Base-by-base conservation (phyloP, 2,329 filamentous ascomycete species). In the Metarhizium sp. region DNA sequence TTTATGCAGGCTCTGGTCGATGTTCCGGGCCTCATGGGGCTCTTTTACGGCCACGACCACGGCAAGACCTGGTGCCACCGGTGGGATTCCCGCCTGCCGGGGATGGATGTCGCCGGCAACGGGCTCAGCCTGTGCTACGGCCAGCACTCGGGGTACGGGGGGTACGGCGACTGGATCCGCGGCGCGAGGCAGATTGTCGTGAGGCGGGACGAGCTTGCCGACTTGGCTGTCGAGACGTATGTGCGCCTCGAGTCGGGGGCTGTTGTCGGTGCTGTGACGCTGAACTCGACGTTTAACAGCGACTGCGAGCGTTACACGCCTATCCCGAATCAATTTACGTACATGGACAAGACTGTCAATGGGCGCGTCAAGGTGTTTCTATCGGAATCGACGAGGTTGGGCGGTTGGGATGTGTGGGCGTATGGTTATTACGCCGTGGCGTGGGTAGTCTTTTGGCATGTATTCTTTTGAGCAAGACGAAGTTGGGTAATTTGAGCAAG, bases 11-110 rank as follows among this genome's bases (percentile, higher is more conserved):
- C 83, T 0, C 62, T 89, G 4, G 69, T 78, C 0, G 68, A 75
- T 0, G 82, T 78, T 0, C 64, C 71, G 0, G 81, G 82, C 0
- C 59, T 87, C 14, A 75, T 82, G 51, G 81, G 72, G 0, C 62
- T 85, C 6, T 85, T 87, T 66, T 77, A 75, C 5, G 86, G 84
- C 0, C 86, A 90, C 58, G 84, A 87, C 59, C 86, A 89, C 57
- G 80, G 79, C 0, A 73, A 82, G 58, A 76, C 78, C 2, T 85
- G 80, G 80, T 84, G 79, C 60, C 75, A 71, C 53, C 74, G 71
- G 57, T 80, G 75, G 76, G 66, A 76, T 11, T 64, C 71, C 2
- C 59, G 64, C 1, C 66, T 71, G 0, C 61, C 63, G 2, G 67
- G 64, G 1, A 67, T 71, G 61, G 58, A 61, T 0, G 59, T 71